Percentiles rank a stretch among this genome's conserved stretches.
Conservation (phyloP, 2,329 filamentous ascomycete species). For the Arthrinium puccinioides region DNA sequence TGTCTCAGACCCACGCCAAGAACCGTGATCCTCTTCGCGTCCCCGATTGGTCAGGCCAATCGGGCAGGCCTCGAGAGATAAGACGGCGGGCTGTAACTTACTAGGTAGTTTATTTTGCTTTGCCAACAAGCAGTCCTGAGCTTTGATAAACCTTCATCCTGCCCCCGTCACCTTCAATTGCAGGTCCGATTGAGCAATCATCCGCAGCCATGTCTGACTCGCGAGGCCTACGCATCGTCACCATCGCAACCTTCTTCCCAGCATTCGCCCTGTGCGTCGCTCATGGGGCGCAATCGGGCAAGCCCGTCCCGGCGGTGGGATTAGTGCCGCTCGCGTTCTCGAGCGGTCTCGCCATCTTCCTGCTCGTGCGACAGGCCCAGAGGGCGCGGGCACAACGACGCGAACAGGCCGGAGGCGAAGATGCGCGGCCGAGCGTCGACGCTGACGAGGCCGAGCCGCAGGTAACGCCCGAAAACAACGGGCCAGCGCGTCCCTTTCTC, state of each 20-base stretch:
- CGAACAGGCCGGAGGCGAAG: slow-evolving; percentile 3
- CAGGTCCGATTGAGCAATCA: neutral
- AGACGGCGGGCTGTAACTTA: neutral
- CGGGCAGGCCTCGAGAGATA: neutral
- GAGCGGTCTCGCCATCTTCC: slow-evolving; percentile 16
- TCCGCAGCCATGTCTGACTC: slow-evolving; percentile 8
- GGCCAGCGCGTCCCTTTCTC: slow-evolving; percentile 21
- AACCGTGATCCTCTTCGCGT: neutral
- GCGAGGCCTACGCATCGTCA: slow-evolving; percentile 23
- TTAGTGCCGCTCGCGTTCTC: slow-evolving; percentile 31
- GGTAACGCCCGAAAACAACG: neutral
- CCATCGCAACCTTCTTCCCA: slow-evolving; percentile 28
- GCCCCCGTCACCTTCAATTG: no score
- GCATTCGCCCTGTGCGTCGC: slow-evolving; percentile 31
- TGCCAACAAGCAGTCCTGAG: no score
- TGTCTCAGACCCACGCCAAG: neutral
- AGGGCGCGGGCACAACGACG: neutral
- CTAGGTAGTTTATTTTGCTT: neutral
- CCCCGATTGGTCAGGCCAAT: neutral
- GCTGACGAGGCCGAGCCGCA: slow-evolving; percentile 1
- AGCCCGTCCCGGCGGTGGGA: slow-evolving; percentile 29
- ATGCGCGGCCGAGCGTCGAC: slow-evolving; percentile 5
- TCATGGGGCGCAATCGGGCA: slow-evolving; percentile 27
- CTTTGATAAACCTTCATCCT: no score
- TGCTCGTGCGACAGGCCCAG: slow-evolving; percentile 12